Conservation (phyloP, 1,284 basidiomycete genomes). For the Sanghuangporus weigelae region DNA sequence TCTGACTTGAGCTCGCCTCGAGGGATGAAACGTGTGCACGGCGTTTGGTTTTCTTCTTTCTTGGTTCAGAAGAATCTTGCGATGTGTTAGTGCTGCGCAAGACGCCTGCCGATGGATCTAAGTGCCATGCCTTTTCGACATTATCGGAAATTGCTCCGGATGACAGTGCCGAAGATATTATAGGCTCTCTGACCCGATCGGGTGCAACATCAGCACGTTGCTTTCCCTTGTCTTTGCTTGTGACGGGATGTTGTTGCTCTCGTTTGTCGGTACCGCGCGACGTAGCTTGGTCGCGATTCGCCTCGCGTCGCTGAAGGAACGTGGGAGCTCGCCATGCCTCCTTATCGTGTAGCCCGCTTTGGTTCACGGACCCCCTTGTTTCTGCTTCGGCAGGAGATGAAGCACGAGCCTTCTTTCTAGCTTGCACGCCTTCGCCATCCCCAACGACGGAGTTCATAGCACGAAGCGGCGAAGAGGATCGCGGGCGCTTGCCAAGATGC, state of each 20-base stretch:
- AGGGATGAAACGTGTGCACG: neutral
- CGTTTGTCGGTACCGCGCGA: neutral
- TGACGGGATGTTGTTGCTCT: neutral
- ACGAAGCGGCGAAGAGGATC: neutral
- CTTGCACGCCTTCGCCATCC: neutral
- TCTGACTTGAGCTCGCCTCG: neutral
- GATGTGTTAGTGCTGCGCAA: neutral
- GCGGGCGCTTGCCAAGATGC: conserved; percentile 6
- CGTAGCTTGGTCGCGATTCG: neutral
- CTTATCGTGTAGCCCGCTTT: neutral
- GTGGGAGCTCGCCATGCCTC: conserved; percentile 11
- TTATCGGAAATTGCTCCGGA: neutral
- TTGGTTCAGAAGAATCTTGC: neutral
- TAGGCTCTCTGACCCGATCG: neutral
- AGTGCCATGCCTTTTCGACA: neutral
- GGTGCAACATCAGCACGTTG: neutral
- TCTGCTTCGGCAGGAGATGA: neutral
- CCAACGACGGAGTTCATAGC: neutral
- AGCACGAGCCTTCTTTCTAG: neutral
- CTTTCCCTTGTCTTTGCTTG: neutral
- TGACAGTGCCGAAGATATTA: neutral
- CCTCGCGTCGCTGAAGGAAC: neutral
- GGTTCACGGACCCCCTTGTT: neutral
- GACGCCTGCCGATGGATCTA: too few relatives aligned
- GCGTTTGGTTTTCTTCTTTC: neutral